Base-by-base conservation (phyloP, 495 filamentous ascomycete species). In the Aspergillus panamensis region DNA sequence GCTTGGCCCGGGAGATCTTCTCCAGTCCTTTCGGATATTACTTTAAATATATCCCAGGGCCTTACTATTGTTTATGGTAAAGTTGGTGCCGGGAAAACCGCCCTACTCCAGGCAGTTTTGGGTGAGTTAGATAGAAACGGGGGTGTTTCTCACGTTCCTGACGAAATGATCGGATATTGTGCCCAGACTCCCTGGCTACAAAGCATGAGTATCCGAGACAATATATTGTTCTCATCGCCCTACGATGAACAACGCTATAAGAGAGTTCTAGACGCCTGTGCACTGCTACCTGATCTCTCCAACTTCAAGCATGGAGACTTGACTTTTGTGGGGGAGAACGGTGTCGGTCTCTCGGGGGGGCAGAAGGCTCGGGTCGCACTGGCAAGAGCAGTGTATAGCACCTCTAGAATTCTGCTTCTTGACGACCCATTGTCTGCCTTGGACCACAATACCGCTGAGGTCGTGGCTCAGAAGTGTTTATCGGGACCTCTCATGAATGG, bases 161-260 rank as follows among this genome's bases (percentile, higher is more conserved):
- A 80, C 21, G 84, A 87, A 50, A 86, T 86, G 74, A 73, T 93
- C 1, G 90, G 86, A 9, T 96, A 92, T 71, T 92, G 89, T 66
- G 84, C 85, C 3, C 90, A 96, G 62, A 88, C 84, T 4, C 88
- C 91, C n/a, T 96, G 91, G 91, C 77, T 96, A 7, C 89, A 94
- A 66, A 93, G 87, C 63, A 93, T 93, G 89, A 92, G 84, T 57
- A 91, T 96, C 45, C 85, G 86, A 2, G 87, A 93, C 32, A 93
- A 93, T 58, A 92, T 93, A 43, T 69, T 93, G 1, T 94, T 94
- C 67, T 87, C 85, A 39, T 80, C 84, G 10, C 81, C 81, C 0
- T 89, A 88, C 54, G 87, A 93, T 53, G 81, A 83, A 20, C 65
- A 66, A 21, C 77, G 83, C 0, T 87, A 86, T 59, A 82, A 81